Percentiles rank a stretch among this genome's conserved stretches.
These are phyloP conservation scores for Penicillium verhagenii DNA, from an alignment of 495 filamentous ascomycete genomes.

Conservation along the genomic window DNA sequence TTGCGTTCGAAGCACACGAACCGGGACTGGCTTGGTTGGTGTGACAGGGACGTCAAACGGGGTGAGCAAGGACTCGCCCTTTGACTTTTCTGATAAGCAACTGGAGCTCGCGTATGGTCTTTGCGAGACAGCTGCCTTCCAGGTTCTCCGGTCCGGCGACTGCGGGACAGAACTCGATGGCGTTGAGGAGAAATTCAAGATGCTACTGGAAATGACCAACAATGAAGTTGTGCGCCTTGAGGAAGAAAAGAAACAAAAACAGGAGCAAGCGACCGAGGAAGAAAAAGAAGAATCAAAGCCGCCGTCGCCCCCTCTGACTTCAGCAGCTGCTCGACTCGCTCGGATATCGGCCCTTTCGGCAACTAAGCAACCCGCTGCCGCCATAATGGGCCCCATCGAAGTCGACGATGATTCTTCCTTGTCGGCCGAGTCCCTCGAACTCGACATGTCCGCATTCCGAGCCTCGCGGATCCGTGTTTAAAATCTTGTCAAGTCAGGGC, in stretches of 20 bases:
- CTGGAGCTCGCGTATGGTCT: slow-evolving; percentile 75
- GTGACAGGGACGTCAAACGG: slow-evolving; percentile 11
- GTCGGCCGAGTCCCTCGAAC: slow-evolving; percentile 42
- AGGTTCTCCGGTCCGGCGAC: slow-evolving; percentile 80
- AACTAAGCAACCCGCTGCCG: slow-evolving; percentile 14
- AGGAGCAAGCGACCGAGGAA: slow-evolving; percentile 14
- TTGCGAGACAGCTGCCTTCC: slow-evolving; percentile 83
- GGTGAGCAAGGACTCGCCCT: slow-evolving; percentile 36
- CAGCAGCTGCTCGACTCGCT: slow-evolving; percentile 22
- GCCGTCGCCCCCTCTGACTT: slow-evolving; percentile 20
- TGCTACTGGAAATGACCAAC: slow-evolving; percentile 38
- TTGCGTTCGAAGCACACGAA: slow-evolving; percentile 34
- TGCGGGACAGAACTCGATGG: slow-evolving; percentile 70
- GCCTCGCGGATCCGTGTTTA: slow-evolving; percentile 32
- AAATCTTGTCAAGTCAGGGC: neutral
- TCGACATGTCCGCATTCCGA: slow-evolving; percentile 46
- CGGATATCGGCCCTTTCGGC: slow-evolving; percentile 15
- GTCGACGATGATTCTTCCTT: slow-evolving; percentile 40
- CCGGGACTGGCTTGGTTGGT: slow-evolving; percentile 18
- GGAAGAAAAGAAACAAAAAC: slow-evolving; percentile 33
- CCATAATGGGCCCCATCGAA: slow-evolving; percentile 33
- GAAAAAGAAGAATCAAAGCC: slow-evolving; percentile 15
- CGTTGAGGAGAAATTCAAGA: slow-evolving; percentile 56
- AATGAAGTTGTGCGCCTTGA: slow-evolving; percentile 42
- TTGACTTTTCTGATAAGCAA: slow-evolving; percentile 71